phyloP scores from a whole-genome alignment of 495 filamentous ascomycete species.

The Acidiella bohemica region DNA sequence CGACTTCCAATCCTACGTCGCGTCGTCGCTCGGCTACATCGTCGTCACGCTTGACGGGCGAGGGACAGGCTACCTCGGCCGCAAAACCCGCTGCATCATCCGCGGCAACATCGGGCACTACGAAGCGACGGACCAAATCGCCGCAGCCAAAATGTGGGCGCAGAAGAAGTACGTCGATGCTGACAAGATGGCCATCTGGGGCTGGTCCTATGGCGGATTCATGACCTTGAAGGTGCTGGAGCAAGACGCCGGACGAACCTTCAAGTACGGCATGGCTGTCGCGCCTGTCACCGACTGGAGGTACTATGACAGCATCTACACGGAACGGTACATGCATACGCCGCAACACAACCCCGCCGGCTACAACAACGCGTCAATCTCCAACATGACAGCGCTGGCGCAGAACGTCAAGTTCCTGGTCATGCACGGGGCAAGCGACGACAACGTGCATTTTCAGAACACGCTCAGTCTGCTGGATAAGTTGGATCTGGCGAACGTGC shows the following conservation, averaged over 20 bases:
- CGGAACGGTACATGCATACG: slow-evolving; percentile 52
- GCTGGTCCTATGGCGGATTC: slow-evolving; percentile 96
- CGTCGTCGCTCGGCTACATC: slow-evolving; percentile 77
- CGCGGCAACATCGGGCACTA: slow-evolving; percentile 72
- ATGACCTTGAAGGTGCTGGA: slow-evolving; percentile 95
- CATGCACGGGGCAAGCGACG: slow-evolving; percentile 89
- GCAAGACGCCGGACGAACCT: slow-evolving; percentile 74
- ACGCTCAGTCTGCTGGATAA: slow-evolving; percentile 73
- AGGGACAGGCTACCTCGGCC: slow-evolving; percentile 82
- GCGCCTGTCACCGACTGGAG: slow-evolving; percentile 93
- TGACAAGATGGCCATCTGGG: slow-evolving; percentile 81
- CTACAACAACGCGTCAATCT: slow-evolving; percentile 63
- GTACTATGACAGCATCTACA: slow-evolving; percentile 51
- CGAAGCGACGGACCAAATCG: slow-evolving; percentile 85
- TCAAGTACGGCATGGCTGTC: slow-evolving; percentile 94
- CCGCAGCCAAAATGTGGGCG: slow-evolving; percentile 75
- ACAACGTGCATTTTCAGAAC: slow-evolving; percentile 96
- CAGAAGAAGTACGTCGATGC: slow-evolving; percentile 72
- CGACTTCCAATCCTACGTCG: slow-evolving; percentile 84
- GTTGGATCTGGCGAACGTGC: slow-evolving; percentile 66
- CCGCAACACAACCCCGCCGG: slow-evolving; percentile 40
- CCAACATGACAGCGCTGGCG: slow-evolving; percentile 51
- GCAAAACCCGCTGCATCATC: slow-evolving; percentile 65
- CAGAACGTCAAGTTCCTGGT: slow-evolving; percentile 74
- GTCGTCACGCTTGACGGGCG: slow-evolving; percentile 91